Evolutionary conservation across 2,329 filamentous ascomycete species (phyloP).

Genomic region (Fusarium floridanum): DNA sequence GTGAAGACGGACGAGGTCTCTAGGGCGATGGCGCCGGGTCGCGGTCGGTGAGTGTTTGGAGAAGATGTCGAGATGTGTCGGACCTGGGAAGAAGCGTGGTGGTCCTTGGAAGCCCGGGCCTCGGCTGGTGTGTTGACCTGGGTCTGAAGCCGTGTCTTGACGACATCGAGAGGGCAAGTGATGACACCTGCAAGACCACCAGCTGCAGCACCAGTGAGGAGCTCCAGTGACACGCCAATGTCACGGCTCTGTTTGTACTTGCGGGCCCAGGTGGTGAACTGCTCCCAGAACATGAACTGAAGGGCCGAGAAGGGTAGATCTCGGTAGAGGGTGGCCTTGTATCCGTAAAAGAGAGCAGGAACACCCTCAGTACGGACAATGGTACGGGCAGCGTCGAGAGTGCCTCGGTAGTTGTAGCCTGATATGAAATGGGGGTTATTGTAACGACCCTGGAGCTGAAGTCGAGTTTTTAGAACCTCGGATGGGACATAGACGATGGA

Average conservation of each 20-base stretch:
- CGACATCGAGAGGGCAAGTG: constrained; percentile 95
- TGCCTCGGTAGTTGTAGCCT: constrained; percentile 95
- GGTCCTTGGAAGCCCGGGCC: constrained; percentile 47
- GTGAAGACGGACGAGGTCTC: constrained; percentile 91
- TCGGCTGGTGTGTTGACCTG: constrained; percentile 71
- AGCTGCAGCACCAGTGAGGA: constrained; percentile 88
- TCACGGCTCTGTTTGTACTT: constrained; percentile 83
- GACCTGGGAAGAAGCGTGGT: constrained; percentile 63
- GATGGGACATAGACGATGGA: constrained; percentile 96
- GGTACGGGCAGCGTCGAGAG: constrained; percentile 84
- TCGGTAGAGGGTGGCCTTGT: constrained; percentile 93
- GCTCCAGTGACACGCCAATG: constrained; percentile 87
- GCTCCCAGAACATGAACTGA: constrained; percentile 98
- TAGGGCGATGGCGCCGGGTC: constrained; percentile 82
- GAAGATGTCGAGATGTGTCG: constrained; percentile 90
- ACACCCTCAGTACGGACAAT: constrained; percentile 88
- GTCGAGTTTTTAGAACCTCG: constrained; percentile 96
- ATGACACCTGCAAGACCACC: constrained; percentile 94
- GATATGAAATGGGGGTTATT: constrained; percentile 95
- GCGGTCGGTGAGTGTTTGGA: constrained; percentile 84
- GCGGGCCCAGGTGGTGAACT: constrained; percentile 86
- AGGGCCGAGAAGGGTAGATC: constrained; percentile 96
- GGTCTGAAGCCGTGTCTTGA: constrained; percentile 96
- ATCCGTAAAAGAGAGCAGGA: constrained; percentile 92
- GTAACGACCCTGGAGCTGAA: constrained; percentile 93